These are phyloP conservation scores for Tuber microsphaerosporum DNA, from an alignment of 495 filamentous ascomycete genomes.

Conservation along the genomic window DNA sequence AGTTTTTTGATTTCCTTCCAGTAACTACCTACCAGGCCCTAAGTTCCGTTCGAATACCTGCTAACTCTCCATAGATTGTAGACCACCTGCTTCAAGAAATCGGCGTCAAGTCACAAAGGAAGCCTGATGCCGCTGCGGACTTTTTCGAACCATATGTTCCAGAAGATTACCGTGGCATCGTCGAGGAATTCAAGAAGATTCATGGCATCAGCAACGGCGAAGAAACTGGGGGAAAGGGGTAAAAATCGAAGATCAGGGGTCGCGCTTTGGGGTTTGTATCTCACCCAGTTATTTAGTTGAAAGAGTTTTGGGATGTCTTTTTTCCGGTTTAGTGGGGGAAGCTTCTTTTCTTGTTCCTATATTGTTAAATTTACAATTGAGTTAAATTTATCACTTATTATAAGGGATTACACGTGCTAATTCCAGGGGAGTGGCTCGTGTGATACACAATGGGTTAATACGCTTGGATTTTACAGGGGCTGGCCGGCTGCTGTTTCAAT, in stretches of 20 bases:
- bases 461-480: neutral
- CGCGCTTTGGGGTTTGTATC: neutral
- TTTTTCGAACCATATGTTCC: conserved; percentile 43
- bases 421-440: neutral
- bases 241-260: neutral
- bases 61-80: conserved; percentile 12
- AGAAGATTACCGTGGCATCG: conserved; percentile 44
- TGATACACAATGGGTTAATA: neutral
- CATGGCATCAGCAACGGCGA: neutral
- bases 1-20: conserved; percentile 18
- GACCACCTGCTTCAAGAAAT: conserved; percentile 30
- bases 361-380: neutral
- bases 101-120: conserved; percentile 25
- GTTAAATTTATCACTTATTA: neutral
- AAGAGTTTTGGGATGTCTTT: neutral
- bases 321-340: neutral
- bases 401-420: neutral
- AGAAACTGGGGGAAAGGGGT: neutral
- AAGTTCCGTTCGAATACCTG: neutral
- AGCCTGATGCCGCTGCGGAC: conserved; percentile 33
- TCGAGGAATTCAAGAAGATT: conserved; percentile 38
- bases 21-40: conserved; percentile 4
- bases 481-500: neutral
- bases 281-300: neutral
- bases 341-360: neutral